Evolutionary conservation across 2,329 filamentous ascomycete genomes (phyloP), one percentile per base, ranked within the genome.

Genomic region (Pestalotiopsis fici): DNA sequence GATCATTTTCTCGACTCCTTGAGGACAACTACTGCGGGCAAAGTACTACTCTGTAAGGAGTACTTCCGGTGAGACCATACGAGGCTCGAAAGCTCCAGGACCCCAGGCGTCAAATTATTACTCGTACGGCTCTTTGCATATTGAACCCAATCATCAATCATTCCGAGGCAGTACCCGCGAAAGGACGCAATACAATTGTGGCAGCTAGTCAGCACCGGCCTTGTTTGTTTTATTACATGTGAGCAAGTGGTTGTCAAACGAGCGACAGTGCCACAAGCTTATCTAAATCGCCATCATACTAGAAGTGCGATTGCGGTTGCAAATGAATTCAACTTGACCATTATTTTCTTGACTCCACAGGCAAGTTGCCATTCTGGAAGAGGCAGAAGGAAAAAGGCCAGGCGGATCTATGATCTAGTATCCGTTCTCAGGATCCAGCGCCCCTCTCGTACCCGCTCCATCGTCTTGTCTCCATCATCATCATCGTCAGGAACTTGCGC

Each of bases 61-160:
- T 35, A 35, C 11, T 35, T 35, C 31, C 31, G 31, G 31, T 11
- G 31, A 35, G 31, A 35, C 31, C 11, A 35, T 35, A 35, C 5
- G 31, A 7, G 31, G 31, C 31, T 35, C 31, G 6, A 35, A 35
- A 35, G 31, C 31, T 11, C 31, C 31, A 35, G 31, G 6, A 11
- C 21, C 55, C 55, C 23, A 12, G 55, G 13, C n/a, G 55, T 15
- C 55, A 31, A 57, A 57, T 31, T 57, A 57, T 31, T 57, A 27
- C 23, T 27, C 55, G 23, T 27, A 28, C 55, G 55, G 55, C 55
- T 57, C 9, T 57, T 27, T 23, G 18, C 47, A 64, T 47, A 31
- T 64, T 56, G 25, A 56, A 15, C 50, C 61, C 61, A 55, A 64
- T 64, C 47, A 64, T 35, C 21, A 55, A 64, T 55, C 47, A 64